Conservation (phyloP, 306 rosid genomes). For the Castanopsis chinensis region DNA sequence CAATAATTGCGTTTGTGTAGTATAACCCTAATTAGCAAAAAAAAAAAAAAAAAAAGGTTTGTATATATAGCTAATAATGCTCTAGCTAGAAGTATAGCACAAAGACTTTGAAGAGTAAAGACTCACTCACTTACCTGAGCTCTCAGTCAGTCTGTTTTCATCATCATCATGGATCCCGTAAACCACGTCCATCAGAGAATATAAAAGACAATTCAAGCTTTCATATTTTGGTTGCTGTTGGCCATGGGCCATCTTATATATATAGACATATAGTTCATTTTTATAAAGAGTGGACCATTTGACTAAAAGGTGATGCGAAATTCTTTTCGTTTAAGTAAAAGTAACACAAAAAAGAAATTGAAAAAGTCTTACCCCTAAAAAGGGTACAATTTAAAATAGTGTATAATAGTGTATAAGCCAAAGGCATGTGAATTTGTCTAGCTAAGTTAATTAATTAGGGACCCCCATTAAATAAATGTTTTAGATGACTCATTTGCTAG, state of each 20-base stretch:
- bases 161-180: neutral
- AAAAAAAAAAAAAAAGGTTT: no score
- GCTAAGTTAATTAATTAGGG: neutral
- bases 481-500: no score
- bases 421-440: neutral
- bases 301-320: neutral
- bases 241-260: neutral
- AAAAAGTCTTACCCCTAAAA: neutral
- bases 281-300: neutral
- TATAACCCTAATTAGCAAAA: no score
- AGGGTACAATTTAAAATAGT: neutral
- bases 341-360: neutral
- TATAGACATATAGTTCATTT: neutral
- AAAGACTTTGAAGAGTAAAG: neutral
- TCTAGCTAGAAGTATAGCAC: neutral
- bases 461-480: neutral
- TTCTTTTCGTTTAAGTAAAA: neutral
- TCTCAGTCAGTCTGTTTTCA: neutral
- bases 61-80: no score
- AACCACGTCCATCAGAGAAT: neutral
- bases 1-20: no score
- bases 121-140: neutral
- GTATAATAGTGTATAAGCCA: neutral
- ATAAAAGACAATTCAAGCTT: neutral
- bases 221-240: neutral